phyloP scores from a whole-genome alignment of 2,329 filamentous ascomycete genomes.

The Stachybotrys elegans region DNA sequence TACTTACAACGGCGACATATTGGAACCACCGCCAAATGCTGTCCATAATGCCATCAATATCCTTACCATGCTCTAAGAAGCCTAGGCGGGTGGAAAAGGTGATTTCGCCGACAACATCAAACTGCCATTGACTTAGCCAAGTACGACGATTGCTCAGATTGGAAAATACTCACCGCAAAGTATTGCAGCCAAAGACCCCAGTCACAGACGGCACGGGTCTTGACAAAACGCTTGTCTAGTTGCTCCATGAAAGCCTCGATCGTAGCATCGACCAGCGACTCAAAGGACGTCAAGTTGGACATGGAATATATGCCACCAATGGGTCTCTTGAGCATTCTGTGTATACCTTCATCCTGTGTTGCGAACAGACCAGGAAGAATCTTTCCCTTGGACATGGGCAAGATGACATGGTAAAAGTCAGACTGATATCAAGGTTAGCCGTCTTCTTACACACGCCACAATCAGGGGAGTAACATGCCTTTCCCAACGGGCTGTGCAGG shows the following conservation, averaged over 20 bases:
- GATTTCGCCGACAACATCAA: conserved; percentile 48
- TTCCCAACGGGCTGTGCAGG: background rate
- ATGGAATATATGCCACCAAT: conserved; percentile 3
- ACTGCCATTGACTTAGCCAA: conserved; percentile 10
- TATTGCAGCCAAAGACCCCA: conserved; percentile 3
- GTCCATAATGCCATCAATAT: conserved; percentile 36
- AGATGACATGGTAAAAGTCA: conserved; percentile 3
- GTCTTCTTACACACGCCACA: background rate
- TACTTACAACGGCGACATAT: conserved; percentile 16
- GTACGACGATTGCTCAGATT: background rate
- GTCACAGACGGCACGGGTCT: background rate
- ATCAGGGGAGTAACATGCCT: background rate
- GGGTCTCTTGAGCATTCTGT: conserved; percentile 2
- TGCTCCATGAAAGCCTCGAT: conserved; percentile 2
- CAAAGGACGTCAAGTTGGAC: conserved; percentile 2
- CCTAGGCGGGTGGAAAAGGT: conserved; percentile 34
- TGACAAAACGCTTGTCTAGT: conserved; percentile 2
- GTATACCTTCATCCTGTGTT: conserved; percentile 1
- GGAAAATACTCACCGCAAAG: background rate
- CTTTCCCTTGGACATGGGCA: conserved; percentile 3
- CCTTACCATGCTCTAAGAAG: conserved; percentile 40
- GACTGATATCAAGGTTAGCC: background rate
- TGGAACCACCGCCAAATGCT: conserved; percentile 15
- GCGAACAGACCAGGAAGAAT: conserved; percentile 2
- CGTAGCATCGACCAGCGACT: conserved; percentile 1